Evolutionary conservation across 2,329 filamentous ascomycete species (phyloP).

Genomic region (Pseudocercospora crystallina): DNA sequence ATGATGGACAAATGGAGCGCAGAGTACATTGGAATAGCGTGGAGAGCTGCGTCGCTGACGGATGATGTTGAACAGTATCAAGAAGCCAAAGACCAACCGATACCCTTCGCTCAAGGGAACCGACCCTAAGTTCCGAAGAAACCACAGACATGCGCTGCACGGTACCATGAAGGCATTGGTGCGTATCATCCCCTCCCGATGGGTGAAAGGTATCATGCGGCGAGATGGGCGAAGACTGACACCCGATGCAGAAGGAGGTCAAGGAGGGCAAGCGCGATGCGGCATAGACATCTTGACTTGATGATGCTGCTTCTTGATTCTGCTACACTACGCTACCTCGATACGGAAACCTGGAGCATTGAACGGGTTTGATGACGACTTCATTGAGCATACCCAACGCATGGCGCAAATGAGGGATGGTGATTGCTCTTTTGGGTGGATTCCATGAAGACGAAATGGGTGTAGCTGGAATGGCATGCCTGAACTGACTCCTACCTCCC

Average conservation of each 20-base stretch:
- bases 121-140: constrained; percentile 99
- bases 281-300: constrained; percentile 58
- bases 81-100: constrained; percentile 99
- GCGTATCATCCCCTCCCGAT: constrained; percentile 47
- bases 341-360: constrained; percentile 17
- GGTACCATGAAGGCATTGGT: constrained; percentile 98
- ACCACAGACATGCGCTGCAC: constrained; percentile 99
- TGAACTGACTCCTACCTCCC: constrained; percentile 16
- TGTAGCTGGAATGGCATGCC: constrained; percentile 28
- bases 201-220: background rate
- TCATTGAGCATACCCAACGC: constrained; percentile 15
- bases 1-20: background rate
- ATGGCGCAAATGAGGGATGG: constrained; percentile 17
- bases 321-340: too few species aligned
- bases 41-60: constrained; percentile 14
- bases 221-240: constrained; percentile 26
- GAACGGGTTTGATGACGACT: constrained; percentile 17
- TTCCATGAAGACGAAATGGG: background rate
- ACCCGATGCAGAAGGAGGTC: constrained; percentile 77
- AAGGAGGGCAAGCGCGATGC: constrained; percentile 92
- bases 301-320: background rate
- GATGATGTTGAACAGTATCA: constrained; percentile 68
- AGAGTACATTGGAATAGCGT: background rate
- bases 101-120: constrained; percentile 98
- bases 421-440: constrained; percentile 7